Evolutionary conservation across 805 yeast species (phyloP).

Genomic region (Komagataella pastoris): DNA sequence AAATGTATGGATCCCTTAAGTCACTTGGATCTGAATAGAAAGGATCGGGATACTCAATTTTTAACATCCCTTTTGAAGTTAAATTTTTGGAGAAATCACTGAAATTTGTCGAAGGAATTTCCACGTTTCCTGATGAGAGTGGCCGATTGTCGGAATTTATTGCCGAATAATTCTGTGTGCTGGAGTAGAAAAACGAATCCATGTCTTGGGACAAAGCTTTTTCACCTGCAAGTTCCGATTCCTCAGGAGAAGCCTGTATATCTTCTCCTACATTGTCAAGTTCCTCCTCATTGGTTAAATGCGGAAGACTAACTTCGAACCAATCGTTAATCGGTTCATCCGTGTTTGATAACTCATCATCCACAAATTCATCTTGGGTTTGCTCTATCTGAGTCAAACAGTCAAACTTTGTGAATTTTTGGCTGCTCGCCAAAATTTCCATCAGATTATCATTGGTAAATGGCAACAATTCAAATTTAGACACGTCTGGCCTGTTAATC

Average conservation of each 20-base stretch:
- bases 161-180: neutral
- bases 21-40: conserved; percentile 42
- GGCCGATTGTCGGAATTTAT: neutral
- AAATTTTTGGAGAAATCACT: conserved; percentile 13
- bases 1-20: conserved; percentile 36
- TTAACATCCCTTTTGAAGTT: conserved; percentile 30
- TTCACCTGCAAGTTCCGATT: neutral
- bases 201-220: neutral
- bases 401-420: neutral
- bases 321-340: neutral
- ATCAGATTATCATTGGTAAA: neutral
- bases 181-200: neutral
- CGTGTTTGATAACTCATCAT: neutral
- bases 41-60: conserved; percentile 48
- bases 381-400: neutral
- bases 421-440: neutral
- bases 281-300: neutral
- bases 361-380: neutral
- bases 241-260: neutral
- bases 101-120: neutral
- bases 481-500: neutral
- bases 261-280: neutral
- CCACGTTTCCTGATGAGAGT: neutral
- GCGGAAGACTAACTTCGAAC: neutral
- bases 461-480: neutral